Evolutionary conservation across 2,329 filamentous ascomycete genomes (phyloP).

Genomic region (Cladorrhinum sp.): DNA sequence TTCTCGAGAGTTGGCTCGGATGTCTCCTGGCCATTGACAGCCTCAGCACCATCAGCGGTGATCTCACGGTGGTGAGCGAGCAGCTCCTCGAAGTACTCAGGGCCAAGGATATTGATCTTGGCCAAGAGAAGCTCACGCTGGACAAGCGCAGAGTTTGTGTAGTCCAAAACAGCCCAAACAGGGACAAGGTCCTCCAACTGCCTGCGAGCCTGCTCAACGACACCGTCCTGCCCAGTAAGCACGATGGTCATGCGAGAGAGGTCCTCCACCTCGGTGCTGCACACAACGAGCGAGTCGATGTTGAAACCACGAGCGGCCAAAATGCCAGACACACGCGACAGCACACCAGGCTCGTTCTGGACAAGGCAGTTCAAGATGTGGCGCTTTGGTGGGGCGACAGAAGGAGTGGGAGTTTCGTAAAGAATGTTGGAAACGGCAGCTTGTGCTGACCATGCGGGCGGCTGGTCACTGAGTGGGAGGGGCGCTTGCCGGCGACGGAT

Average conservation of each 20-base stretch:
- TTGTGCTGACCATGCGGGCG: slow-evolving; percentile 82
- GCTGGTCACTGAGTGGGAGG: slow-evolving; percentile 72
- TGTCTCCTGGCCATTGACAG: slow-evolving; percentile 44
- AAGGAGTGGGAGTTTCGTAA: slow-evolving; percentile 92
- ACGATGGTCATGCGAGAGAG: slow-evolving; percentile 99
- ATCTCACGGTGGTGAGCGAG: slow-evolving; percentile 95
- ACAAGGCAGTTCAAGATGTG: slow-evolving; percentile 98
- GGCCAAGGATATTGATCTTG: slow-evolving; percentile 94
- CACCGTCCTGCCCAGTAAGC: slow-evolving; percentile 89
- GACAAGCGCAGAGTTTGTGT: slow-evolving; percentile 86
- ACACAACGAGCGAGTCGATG: slow-evolving; percentile 97
- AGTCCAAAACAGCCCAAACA: slow-evolving; percentile 97
- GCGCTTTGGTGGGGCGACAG: slow-evolving; percentile 79
- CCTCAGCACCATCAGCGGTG: slow-evolving; percentile 43
- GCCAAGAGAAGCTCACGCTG: slow-evolving; percentile 93
- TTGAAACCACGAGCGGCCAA: slow-evolving; percentile 96
- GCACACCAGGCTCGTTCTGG: slow-evolving; percentile 96
- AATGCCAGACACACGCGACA: slow-evolving; percentile 95
- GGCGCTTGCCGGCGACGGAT: slow-evolving; percentile 86
- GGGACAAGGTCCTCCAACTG: slow-evolving; percentile 96
- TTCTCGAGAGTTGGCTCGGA: slow-evolving; percentile 44
- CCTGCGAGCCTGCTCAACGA: slow-evolving; percentile 92
- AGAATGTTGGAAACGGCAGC: slow-evolving; percentile 97
- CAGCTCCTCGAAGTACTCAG: slow-evolving; percentile 97
- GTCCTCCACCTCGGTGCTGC: slow-evolving; percentile 95